phyloP scores from a whole-genome alignment of 257 asterid species.

The Solanum chaucha region DNA sequence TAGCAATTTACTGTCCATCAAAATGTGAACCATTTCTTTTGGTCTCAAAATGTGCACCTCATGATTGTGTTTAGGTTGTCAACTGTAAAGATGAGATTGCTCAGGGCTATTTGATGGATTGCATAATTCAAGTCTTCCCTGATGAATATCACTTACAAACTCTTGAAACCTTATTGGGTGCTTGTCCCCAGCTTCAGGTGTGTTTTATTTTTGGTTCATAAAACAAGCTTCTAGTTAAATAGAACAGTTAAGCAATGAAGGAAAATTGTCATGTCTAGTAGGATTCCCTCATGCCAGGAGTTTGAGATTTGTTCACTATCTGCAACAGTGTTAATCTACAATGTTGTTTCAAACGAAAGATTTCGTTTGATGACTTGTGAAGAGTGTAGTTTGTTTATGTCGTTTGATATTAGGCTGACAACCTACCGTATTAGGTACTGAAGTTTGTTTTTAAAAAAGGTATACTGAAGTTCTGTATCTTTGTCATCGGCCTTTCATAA shows the following conservation, averaged over 20 bases:
- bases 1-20: background rate
- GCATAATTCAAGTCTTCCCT: constrained; percentile 97
- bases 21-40: background rate
- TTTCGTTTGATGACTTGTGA: background rate
- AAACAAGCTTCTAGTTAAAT: background rate
- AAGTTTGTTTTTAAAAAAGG: background rate
- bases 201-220: background rate
- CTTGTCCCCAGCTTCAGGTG: constrained; percentile 99
- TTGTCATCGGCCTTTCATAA: background rate
- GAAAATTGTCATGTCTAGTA: background rate
- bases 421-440: background rate
- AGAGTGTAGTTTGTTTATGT: background rate
- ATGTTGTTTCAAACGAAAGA: background rate
- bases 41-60: background rate
- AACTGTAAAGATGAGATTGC: constrained; percentile 99
- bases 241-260: background rate
- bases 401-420: background rate
- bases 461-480: background rate
- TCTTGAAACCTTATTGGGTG: constrained; percentile 84
- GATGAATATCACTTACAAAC: constrained; percentile 98
- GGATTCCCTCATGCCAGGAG: background rate
- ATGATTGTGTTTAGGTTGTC: constrained; percentile 53
- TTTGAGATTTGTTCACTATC: background rate
- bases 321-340: background rate
- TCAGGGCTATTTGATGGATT: constrained; percentile 94